Conservation (phyloP, 768 basidiomycete genomes). For the Cubamyces lactineus region DNA sequence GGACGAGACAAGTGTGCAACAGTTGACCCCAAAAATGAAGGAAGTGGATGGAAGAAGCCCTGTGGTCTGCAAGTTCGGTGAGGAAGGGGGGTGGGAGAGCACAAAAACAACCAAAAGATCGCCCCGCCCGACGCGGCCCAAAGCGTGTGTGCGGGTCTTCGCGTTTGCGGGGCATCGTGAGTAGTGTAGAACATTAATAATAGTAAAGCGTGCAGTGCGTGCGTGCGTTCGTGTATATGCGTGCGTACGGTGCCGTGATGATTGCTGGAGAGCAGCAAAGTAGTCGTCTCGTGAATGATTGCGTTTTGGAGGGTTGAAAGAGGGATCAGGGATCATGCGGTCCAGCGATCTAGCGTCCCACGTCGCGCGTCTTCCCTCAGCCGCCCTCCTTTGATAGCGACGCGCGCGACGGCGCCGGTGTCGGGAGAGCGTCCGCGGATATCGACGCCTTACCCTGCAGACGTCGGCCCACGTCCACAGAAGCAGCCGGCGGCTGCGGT, state of each 20-base stretch:
- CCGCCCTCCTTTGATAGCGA: constrained; percentile 9
- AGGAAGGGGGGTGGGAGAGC: background rate
- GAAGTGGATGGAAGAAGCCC: background rate
- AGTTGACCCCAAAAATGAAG: constrained; percentile 19
- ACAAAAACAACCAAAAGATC: background rate
- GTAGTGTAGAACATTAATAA: constrained; percentile 25
- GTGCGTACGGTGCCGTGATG: constrained; percentile 31
- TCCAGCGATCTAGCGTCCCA: background rate
- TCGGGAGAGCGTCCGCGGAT: constrained; percentile 14
- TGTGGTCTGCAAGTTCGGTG: constrained; percentile 9
- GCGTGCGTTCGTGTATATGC: constrained; percentile 29
- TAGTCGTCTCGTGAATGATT: constrained; percentile 27
- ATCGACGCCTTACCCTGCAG: constrained; percentile 21
- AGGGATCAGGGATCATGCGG: background rate
- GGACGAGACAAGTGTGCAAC: constrained; percentile 22
- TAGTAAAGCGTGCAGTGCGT: constrained; percentile 23
- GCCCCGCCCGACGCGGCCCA: constrained; percentile 19
- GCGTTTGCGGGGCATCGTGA: constrained; percentile 22
- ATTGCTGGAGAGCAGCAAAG: constrained; percentile 22
- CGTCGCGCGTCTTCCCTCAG: background rate
- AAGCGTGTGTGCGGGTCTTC: constrained; percentile 23
- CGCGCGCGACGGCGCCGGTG: constrained; percentile 2
- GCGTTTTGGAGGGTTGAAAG: constrained; percentile 1
- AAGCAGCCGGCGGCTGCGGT: constrained; percentile 17
- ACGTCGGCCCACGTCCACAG: constrained; percentile 18